Base-by-base conservation (phyloP, 345 rosid genomes). In the Kernera saxatilis region DNA sequence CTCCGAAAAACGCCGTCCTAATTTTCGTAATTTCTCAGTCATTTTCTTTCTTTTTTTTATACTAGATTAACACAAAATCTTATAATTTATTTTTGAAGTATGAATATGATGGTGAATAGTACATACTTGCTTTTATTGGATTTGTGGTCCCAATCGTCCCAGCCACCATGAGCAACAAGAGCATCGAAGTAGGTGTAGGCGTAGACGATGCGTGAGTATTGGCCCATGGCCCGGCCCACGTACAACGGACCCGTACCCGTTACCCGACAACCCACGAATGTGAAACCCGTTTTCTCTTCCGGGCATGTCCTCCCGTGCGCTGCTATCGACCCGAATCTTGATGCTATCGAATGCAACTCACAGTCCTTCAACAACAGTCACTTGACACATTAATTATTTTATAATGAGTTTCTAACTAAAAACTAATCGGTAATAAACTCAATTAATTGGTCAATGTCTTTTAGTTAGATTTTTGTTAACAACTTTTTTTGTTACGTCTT, bases 141-240 rank as follows among this genome's bases (percentile, higher is more conserved):
- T 73, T 54, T 64, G 59, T 88, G 98, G 81, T 93, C 96, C 98
- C 97, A 93, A 48, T 90, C 97, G 33, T 93, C 98, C 98, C 98
- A 93, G 62, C 97, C 98, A 55, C 97, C 98, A 12, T 79, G 97
- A 17, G 98, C 98, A 35, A 93, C 91, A 25, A 90, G 67, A 78
- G 90, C 82, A 26, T 87, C 97, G 23, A 91, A 93, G 81, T 87
- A 93, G 3, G 97, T 93, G 79, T 79, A 86, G 6, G 96, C 79
- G 71, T 93, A 93, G 37, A 93, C 96, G 30, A 93, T 93, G 44
- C 98, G 80, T 3, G 98, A 91, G 86, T 91, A 90, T 64, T 88
- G 96, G 36, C 98, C 98, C 98, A 93, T 88, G 69, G 97, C 98
- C 2, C 97, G 89, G 4, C 98, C 98, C 46, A 91, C 96, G 11